A percentile compares a stretch with the other conserved stretches of the same genome.
Conservation (phyloP, 2,329 filamentous ascomycete species). For the Phialophora chinensis region DNA sequence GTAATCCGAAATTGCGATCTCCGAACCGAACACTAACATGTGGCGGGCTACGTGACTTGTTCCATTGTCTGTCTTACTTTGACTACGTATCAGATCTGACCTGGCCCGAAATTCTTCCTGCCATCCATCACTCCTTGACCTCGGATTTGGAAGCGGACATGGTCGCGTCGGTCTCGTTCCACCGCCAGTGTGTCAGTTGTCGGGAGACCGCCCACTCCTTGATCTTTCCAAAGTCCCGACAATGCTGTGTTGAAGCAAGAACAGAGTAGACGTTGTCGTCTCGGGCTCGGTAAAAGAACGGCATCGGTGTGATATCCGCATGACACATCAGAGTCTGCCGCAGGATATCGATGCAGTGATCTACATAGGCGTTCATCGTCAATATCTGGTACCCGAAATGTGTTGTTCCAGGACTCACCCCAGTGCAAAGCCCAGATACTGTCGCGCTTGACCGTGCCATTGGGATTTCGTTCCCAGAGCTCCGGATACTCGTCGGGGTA, state of each 20-base stretch:
- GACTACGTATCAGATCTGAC: no score
- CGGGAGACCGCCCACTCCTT: slow-evolving; percentile 4
- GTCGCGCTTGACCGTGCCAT: slow-evolving; percentile 1
- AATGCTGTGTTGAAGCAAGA: background rate
- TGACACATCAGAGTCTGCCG: slow-evolving; percentile 2
- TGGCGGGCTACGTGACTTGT: no score
- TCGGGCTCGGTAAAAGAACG: background rate
- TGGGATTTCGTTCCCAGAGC: background rate
- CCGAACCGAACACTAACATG: no score
- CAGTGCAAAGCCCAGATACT: background rate
- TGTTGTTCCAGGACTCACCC: background rate
- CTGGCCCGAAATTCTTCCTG: no score
- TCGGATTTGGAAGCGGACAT: slow-evolving; percentile 1
- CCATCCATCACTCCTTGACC: background rate
- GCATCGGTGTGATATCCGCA: slow-evolving; percentile 1
- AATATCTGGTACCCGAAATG: no score
- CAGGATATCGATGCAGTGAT: slow-evolving; percentile 1
- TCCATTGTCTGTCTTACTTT: no score
- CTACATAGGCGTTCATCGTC: background rate
- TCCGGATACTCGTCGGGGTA: background rate
- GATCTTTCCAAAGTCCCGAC: slow-evolving; percentile 1
- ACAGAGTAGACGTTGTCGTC: background rate
- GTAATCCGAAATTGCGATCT: no score
- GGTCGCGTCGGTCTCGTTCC: slow-evolving; percentile 1
- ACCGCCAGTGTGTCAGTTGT: slow-evolving; percentile 1